These are phyloP conservation scores for Rhodotorula graminis DNA, from an alignment of 768 basidiomycete species.

Conservation along the genomic window DNA sequence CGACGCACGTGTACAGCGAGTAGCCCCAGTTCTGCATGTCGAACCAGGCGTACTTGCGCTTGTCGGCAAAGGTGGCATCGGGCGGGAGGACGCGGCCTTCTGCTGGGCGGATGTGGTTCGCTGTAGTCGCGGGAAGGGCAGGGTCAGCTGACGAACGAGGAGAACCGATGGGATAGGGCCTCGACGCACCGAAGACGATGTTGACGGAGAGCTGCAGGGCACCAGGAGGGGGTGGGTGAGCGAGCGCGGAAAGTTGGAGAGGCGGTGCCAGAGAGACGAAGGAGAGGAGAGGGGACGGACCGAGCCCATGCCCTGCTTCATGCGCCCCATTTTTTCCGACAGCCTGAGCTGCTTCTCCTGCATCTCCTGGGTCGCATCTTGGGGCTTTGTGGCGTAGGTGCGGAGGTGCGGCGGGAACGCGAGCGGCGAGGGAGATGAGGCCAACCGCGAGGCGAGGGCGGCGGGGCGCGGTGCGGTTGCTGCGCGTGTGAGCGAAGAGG, in stretches of 20 bases:
- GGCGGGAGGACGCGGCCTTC: slow-evolving; percentile 12
- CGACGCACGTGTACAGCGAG: slow-evolving; percentile 21
- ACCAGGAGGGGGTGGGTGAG: not conserved
- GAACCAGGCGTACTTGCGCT: not conserved
- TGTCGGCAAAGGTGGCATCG: not conserved
- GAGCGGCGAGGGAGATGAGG: not conserved
- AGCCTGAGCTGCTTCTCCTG: slow-evolving; percentile 32
- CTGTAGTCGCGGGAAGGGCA: not conserved
- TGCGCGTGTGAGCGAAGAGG: not conserved
- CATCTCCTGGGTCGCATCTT: slow-evolving; percentile 2
- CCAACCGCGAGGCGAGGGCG: not conserved
- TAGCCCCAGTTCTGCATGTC: not conserved
- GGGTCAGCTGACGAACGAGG: not conserved
- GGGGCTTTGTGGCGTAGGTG: not conserved
- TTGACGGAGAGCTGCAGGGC: slow-evolving; percentile 9
- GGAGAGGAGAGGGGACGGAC: slow-evolving; percentile 7
- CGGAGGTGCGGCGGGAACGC: not conserved
- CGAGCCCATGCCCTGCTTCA: slow-evolving; percentile 32
- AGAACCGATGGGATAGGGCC: too few species aligned
- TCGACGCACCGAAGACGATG: slow-evolving; percentile 23
- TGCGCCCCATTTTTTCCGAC: slow-evolving; percentile 34
- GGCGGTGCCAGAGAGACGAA: not conserved
- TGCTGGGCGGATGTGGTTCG: slow-evolving; percentile 33
- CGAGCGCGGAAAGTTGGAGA: not conserved
- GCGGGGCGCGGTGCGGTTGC: not conserved